Evolutionary conservation across 805 yeast genomes (phyloP).

Genomic region (Cyberlindnera bimundalis): DNA sequence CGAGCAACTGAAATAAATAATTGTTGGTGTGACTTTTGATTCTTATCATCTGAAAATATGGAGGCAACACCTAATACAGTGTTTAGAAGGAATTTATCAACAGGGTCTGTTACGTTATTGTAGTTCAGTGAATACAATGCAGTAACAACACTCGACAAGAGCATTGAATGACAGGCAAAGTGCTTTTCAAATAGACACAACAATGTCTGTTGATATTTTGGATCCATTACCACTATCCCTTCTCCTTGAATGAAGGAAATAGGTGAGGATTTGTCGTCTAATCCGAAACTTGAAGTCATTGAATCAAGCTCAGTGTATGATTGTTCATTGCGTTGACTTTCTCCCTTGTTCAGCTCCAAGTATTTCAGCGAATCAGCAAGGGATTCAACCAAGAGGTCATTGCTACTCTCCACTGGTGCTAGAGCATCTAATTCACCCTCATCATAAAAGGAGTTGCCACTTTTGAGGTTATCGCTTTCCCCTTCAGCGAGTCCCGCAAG

Average conservation of each 20-base stretch:
- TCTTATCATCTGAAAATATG: conserved; percentile 21
- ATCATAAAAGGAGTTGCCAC: not conserved
- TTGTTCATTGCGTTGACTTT: not conserved
- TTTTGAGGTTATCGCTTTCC: not conserved
- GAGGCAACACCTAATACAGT: conserved; percentile 28
- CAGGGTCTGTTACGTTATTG: conserved; percentile 12
- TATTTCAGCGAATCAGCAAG: not conserved
- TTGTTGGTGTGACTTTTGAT: conserved; percentile 9
- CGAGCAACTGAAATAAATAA: conserved; percentile 28
- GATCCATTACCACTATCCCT: conserved; percentile 7
- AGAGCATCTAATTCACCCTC: not conserved
- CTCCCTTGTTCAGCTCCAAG: not conserved
- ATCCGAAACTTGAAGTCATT: not conserved
- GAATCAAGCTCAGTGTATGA: not conserved
- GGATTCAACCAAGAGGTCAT: not conserved
- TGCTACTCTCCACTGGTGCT: not conserved
- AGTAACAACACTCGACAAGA: conserved; percentile 8
- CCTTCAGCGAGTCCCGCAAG: conserved; percentile 7
- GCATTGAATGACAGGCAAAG: conserved; percentile 15
- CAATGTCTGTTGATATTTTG: conserved; percentile 9
- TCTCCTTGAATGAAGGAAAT: conserved; percentile 4
- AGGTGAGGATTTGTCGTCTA: not conserved
- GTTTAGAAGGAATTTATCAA: conserved; percentile 27
- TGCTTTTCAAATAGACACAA: conserved; percentile 10
- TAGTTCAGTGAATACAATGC: conserved; percentile 19